Evolutionary conservation across 345 rosid species (phyloP), one percentile per base, ranked within the genome.

Genomic region (Eutrema heterophyllum): DNA sequence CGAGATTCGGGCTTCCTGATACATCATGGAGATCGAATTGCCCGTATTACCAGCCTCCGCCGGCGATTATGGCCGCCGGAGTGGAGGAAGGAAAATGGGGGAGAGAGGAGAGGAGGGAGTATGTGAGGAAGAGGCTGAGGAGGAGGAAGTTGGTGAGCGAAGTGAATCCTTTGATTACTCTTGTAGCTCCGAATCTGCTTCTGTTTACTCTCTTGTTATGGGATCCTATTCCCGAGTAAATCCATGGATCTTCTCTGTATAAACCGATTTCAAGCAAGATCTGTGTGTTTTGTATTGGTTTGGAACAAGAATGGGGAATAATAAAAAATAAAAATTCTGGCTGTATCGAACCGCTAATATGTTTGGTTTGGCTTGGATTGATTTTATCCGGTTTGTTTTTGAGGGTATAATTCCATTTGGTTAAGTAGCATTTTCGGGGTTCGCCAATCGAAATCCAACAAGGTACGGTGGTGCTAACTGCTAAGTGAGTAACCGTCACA

Each of bases 11-110:
- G 33, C 73, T 74, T n/a, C 83, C 88, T 15, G 65, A 75, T 68
- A 85, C 93, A 9, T 87, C 97, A 1, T 85, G 94, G 96, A 78
- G 96, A 67, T 82, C 83, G 56, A 89, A 88, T 70, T 86, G 97
- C 73, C 98, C 94, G 2, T 93, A 83, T 84, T 84, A 76, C 27
- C 92, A 85, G 80, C 97, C 98, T 0, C 92, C 91, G 43, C 83
- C 97, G 18, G 15, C 82, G 80, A 40, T 86, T 18, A 86, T 89
- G 9, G 93, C 96, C 0, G 73, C 56, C 29, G 97, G 92, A 36
- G 78, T 85, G 15, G 93, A 86, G 81, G 89, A 83, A 70, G 96
- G 92, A 2, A 64, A 58, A 67, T 93, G 98, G 94, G 88, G 86
- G 0, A 86, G 77, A 44, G 88, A 77, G 16, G 77, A 85, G 40